These are phyloP conservation scores for Blumeria graminis DNA, from an alignment of 2,329 filamentous ascomycete genomes.

Conservation along the genomic window DNA sequence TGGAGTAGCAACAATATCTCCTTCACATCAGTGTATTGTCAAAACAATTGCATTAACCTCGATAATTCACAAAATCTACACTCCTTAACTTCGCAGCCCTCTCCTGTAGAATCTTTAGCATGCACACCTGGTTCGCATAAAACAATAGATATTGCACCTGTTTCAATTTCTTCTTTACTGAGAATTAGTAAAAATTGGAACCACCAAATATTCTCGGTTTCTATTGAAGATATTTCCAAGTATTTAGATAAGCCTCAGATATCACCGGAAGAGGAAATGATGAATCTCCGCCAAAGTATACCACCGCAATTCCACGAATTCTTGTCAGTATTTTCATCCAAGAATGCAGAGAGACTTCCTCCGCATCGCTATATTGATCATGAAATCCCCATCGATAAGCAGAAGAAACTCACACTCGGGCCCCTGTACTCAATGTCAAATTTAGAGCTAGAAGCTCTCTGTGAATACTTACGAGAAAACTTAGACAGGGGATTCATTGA, in stretches of 20 bases:
- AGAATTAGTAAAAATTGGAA: background rate
- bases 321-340: background rate
- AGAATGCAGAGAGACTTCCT: background rate
- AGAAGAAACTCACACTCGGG: background rate
- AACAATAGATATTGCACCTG: too few relatives aligned
- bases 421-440: background rate
- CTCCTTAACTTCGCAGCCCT: background rate
- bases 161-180: background rate
- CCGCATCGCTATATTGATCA: background rate
- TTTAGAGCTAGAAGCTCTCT: background rate
- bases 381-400: background rate
- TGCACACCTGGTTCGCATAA: background rate
- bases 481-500: constrained; percentile 2
- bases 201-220: background rate
- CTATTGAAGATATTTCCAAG: background rate
- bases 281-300: background rate
- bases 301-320: background rate
- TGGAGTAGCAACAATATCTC: background rate
- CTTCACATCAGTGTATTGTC: background rate
- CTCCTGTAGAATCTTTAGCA: background rate
- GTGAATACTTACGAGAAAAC: constrained; percentile 2
- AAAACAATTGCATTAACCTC: background rate
- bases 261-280: background rate
- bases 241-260: background rate
- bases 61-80: background rate